phyloP scores from a whole-genome alignment of 2,329 filamentous ascomycete genomes.

The Teratosphaeria gauchensis region DNA sequence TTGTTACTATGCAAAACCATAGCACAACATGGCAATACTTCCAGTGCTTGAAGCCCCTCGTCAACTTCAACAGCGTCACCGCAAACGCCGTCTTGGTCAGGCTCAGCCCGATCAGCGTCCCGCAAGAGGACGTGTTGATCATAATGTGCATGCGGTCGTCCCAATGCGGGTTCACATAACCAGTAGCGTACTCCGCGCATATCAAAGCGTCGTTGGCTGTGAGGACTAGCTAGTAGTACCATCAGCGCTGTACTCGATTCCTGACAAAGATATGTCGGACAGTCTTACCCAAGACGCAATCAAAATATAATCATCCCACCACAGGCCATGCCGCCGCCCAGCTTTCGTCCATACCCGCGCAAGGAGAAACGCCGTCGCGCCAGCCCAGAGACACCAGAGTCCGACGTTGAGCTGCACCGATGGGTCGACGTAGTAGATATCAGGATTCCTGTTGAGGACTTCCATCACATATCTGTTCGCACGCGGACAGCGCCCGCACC shows the following conservation, averaged over 20 bases:
- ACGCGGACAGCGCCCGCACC: background rate
- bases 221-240: background rate
- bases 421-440: background rate
- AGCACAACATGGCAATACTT: background rate
- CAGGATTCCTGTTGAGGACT: background rate
- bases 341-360: background rate
- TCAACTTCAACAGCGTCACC: background rate
- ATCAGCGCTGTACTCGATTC: background rate
- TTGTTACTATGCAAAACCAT: background rate
- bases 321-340: background rate
- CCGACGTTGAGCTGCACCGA: background rate
- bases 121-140: background rate
- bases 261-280: background rate
- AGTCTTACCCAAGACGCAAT: background rate
- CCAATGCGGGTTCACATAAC: background rate
- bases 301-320: background rate
- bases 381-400: background rate
- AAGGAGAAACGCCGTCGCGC: background rate
- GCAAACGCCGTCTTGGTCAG: background rate
- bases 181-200: background rate
- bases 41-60: background rate
- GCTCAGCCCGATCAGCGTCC: background rate
- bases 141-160: background rate
- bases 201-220: background rate
- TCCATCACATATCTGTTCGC: background rate